Percentiles rank a stretch among this genome's conserved stretches.
Conservation (phyloP, 805 yeast genomes). For the Starmerella etchellsii region DNA sequence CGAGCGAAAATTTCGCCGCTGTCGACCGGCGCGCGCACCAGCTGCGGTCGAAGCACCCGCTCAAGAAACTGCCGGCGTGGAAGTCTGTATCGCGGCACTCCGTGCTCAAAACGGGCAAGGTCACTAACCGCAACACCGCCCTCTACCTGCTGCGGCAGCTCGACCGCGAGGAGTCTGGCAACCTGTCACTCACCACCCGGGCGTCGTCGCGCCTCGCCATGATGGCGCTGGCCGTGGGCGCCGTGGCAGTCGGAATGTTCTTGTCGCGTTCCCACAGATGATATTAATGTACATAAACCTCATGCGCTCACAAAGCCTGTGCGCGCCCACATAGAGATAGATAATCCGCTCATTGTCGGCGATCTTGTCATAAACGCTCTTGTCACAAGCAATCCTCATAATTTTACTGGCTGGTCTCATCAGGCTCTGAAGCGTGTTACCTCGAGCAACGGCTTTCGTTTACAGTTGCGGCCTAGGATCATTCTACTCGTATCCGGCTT, state of each 20-base stretch:
- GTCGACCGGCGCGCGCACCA: slow-evolving; percentile 16
- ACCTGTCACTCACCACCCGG: neutral
- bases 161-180: neutral
- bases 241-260: slow-evolving; percentile 12
- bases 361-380: too few relatives aligned
- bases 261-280: slow-evolving; percentile 7
- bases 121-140: slow-evolving; percentile 13
- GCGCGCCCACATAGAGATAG: too few relatives aligned
- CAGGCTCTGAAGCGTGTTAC: too few relatives aligned
- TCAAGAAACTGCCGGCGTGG: slow-evolving; percentile 18
- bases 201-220: slow-evolving; percentile 1
- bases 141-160: slow-evolving; percentile 11
- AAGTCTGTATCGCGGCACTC: slow-evolving; percentile 24
- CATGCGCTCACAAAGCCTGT: too few relatives aligned
- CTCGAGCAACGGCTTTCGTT: too few relatives aligned
- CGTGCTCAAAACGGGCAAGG: slow-evolving; percentile 26
- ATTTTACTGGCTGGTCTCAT: too few relatives aligned
- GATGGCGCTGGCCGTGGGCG: slow-evolving; percentile 13
- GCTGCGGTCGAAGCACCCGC: slow-evolving; percentile 19
- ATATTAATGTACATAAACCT: slow-evolving; percentile 3
- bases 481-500: slow-evolving; percentile 31
- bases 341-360: too few relatives aligned
- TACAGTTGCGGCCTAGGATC: too few relatives aligned
- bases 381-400: too few relatives aligned
- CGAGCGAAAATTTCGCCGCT: slow-evolving; percentile 11